Evolutionary conservation across 768 basidiomycete genomes (phyloP).

Genomic region (Suillus luteus): DNA sequence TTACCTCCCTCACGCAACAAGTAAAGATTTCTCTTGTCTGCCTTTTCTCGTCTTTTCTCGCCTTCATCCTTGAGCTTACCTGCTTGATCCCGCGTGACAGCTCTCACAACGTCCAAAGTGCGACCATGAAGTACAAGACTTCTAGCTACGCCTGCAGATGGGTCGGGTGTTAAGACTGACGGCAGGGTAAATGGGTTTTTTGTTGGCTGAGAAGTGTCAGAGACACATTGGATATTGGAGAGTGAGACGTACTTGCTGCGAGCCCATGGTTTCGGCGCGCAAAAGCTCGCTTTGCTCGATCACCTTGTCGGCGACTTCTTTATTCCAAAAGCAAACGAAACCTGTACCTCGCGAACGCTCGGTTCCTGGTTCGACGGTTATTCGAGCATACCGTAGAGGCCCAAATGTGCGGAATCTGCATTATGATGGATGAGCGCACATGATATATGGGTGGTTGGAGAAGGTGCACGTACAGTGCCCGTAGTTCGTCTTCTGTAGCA

Average conservation of each 20-base stretch:
- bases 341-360: constrained; percentile 93
- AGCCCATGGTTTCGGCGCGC: constrained; percentile 61
- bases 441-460: neutral
- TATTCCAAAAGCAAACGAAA: constrained; percentile 97
- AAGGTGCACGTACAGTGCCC: constrained; percentile 62
- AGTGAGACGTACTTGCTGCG: constrained; percentile 32
- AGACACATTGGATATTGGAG: neutral
- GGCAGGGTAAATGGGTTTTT: constrained; percentile 87
- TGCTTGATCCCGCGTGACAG: constrained; percentile 90
- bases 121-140: constrained; percentile 89
- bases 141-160: constrained; percentile 80
- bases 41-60: constrained; percentile 82
- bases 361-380: constrained; percentile 80
- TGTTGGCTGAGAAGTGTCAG: constrained; percentile 43
- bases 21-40: constrained; percentile 95
- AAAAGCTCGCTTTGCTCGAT: constrained; percentile 79
- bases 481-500: constrained; percentile 91
- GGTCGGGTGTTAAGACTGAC: constrained; percentile 92
- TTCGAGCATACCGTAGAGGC: constrained; percentile 88
- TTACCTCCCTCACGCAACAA: constrained; percentile 93
- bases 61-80: constrained; percentile 86
- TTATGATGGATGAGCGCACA: constrained; percentile 7
- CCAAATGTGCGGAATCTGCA: constrained; percentile 89
- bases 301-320: constrained; percentile 83
- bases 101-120: constrained; percentile 86